Percentiles rank a stretch among this genome's conserved stretches.
Conservation (phyloP, 176 grass and related monocot genomes). For the Raddia guianensis region DNA sequence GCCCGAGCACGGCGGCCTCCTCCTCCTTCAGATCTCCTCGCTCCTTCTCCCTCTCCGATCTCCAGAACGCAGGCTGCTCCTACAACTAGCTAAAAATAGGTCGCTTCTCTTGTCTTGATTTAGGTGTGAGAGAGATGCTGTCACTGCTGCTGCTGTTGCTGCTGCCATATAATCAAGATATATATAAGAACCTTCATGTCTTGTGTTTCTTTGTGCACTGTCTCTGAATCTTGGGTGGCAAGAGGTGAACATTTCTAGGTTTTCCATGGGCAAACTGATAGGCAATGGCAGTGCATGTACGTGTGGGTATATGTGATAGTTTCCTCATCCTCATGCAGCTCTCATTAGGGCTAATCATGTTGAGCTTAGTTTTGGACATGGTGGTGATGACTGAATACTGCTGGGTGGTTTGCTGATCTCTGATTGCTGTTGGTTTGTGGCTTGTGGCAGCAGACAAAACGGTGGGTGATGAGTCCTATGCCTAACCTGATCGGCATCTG, state of each 20-base stretch:
- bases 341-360: not conserved
- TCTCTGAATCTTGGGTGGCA: constrained; percentile 1
- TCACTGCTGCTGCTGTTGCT: not conserved
- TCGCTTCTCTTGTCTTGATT: not conserved
- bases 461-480: constrained; percentile 42
- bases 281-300: not conserved
- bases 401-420: not conserved
- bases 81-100: constrained; percentile 42
- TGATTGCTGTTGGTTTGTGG: not conserved
- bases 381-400: not conserved
- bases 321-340: not conserved
- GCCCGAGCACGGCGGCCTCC: not conserved
- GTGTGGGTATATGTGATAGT: not conserved
- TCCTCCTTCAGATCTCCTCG: constrained; percentile 56
- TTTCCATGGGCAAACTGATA: not conserved
- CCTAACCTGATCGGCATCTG: constrained; percentile 32
- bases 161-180: constrained; percentile 45
- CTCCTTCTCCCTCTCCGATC: constrained; percentile 75
- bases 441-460: constrained; percentile 24
- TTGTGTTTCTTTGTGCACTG: not conserved
- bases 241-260: not conserved
- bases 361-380: not conserved
- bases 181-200: constrained; percentile 37
- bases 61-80: constrained; percentile 48
- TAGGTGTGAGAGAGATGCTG: constrained; percentile 26